phyloP scores from a whole-genome alignment of 371 early-diverging fungal genomes.

The Choanephora cucurbitarum region DNA sequence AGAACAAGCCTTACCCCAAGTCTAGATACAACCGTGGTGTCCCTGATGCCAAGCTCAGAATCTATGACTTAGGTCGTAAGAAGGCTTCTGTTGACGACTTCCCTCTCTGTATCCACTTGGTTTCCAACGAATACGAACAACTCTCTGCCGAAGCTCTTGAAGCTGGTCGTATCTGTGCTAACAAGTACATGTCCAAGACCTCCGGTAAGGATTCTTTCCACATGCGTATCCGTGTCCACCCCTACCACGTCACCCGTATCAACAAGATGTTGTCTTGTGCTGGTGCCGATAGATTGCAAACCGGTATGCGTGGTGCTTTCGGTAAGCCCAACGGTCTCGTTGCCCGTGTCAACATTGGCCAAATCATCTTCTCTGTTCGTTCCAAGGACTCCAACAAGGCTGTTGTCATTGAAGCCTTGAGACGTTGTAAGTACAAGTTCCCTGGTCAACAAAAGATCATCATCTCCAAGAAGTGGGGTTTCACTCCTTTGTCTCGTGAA shows the following conservation, averaged over 20 bases:
- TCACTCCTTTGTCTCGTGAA: constrained; percentile 97
- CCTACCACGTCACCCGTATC: constrained; percentile 99
- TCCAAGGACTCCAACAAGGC: constrained; percentile 97
- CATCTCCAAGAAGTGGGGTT: constrained; percentile 99
- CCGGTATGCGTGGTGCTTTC: constrained; percentile 99
- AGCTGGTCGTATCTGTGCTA: constrained; percentile 99
- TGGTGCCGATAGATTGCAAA: constrained; percentile 99
- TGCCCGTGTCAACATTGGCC: constrained; percentile 99
- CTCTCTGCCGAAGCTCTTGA: constrained; percentile 99
- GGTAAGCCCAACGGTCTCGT: constrained; percentile 99
- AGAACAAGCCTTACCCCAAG: constrained; percentile 99
- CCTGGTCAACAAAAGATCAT: constrained; percentile 99
- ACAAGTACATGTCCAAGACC: constrained; percentile 99
- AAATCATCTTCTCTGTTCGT: constrained; percentile 98
- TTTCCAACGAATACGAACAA: constrained; percentile 99
- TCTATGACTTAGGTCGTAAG: constrained; percentile 99
- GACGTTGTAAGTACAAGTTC: constrained; percentile 99
- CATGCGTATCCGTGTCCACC: constrained; percentile 99
- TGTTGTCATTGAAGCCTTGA: constrained; percentile 96
- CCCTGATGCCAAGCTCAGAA: constrained; percentile 98
- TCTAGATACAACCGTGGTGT: constrained; percentile 99
- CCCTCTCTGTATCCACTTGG: constrained; percentile 96
- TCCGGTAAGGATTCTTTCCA: constrained; percentile 99
- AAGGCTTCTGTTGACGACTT: constrained; percentile 99
- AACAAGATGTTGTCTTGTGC: constrained; percentile 99